These are phyloP conservation scores for Colletotrichum sp. DNA, from an alignment of 2,329 filamentous ascomycete genomes.

Conservation along the genomic window DNA sequence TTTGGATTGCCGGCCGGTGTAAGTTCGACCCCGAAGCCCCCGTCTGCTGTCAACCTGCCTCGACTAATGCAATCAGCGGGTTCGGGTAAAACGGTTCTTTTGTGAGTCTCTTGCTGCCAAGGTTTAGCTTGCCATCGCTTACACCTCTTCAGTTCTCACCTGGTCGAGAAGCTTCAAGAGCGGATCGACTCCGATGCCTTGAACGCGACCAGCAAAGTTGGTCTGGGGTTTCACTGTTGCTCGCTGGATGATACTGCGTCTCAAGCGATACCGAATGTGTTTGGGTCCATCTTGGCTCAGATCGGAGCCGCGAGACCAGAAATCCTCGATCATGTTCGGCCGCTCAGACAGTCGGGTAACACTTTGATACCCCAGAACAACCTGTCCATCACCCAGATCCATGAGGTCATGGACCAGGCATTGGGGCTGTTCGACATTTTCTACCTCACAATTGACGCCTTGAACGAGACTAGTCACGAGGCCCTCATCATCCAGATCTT, in stretches of 20 bases:
- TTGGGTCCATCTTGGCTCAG: constrained; percentile 31
- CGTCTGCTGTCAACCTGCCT: not conserved
- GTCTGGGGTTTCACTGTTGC: constrained; percentile 28
- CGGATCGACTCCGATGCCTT: not conserved
- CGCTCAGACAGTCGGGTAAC: constrained; percentile 8
- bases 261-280: constrained; percentile 29
- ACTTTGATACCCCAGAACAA: constrained; percentile 25
- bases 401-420: constrained; percentile 13
- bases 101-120: constrained; percentile 16
- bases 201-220: constrained; percentile 2
- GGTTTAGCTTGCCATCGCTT: not conserved
- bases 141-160: constrained; percentile 22
- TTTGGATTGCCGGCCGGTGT: constrained; percentile 29
- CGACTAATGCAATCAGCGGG: constrained; percentile 24
- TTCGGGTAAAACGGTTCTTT: constrained; percentile 31
- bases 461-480: constrained; percentile 25
- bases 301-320: constrained; percentile 14
- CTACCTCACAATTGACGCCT: constrained; percentile 26
- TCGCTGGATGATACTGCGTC: constrained; percentile 28
- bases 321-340: constrained; percentile 21
- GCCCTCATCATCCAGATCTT: constrained; percentile 19
- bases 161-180: constrained; percentile 23
- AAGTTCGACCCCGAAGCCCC: constrained; percentile 1
- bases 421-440: constrained; percentile 16
- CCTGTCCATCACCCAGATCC: constrained; percentile 17